Evolutionary conservation across 1,284 basidiomycete genomes (phyloP).

Genomic region (Paramarasmius palmivorus): DNA sequence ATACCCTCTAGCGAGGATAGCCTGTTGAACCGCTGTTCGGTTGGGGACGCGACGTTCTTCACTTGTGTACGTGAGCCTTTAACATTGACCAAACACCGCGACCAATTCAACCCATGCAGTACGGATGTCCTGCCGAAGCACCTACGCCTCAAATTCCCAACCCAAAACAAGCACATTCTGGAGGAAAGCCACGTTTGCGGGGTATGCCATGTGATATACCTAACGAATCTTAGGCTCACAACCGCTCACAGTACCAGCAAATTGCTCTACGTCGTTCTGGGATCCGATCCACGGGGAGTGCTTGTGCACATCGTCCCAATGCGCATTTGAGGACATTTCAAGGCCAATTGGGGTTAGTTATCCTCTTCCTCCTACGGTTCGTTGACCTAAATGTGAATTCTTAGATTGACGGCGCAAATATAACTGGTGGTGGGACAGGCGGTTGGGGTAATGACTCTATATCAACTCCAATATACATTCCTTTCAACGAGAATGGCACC

Average conservation of each 20-base stretch:
- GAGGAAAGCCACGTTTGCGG: conserved; percentile 49
- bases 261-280: conserved; percentile 82
- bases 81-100: too few relatives aligned
- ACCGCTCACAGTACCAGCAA: conserved; percentile 52
- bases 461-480: conserved; percentile 39
- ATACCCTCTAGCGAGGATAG: conserved; percentile 65
- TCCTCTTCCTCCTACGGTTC: conserved; percentile 7
- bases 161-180: conserved; percentile 54
- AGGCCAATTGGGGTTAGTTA: conserved; percentile 65
- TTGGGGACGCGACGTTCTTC: conserved; percentile 75
- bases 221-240: background rate
- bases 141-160: conserved; percentile 64
- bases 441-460: conserved; percentile 23
- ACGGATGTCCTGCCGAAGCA: conserved; percentile 64
- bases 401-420: conserved; percentile 68
- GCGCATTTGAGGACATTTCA: conserved; percentile 64
- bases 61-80: conserved; percentile 58
- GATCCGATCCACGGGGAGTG: conserved; percentile 70
- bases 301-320: conserved; percentile 55
- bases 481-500: conserved; percentile 43
- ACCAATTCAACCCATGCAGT: too few relatives aligned
- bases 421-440: conserved; percentile 61
- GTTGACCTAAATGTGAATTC: conserved; percentile 3
- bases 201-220: conserved; percentile 36
- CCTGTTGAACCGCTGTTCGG: conserved; percentile 60